A percentile compares a stretch with the other conserved stretches of the same genome.
Evolutionary conservation across 1,139 yeast species (phyloP).

Genomic region (Eremothecium gossypii): DNA sequence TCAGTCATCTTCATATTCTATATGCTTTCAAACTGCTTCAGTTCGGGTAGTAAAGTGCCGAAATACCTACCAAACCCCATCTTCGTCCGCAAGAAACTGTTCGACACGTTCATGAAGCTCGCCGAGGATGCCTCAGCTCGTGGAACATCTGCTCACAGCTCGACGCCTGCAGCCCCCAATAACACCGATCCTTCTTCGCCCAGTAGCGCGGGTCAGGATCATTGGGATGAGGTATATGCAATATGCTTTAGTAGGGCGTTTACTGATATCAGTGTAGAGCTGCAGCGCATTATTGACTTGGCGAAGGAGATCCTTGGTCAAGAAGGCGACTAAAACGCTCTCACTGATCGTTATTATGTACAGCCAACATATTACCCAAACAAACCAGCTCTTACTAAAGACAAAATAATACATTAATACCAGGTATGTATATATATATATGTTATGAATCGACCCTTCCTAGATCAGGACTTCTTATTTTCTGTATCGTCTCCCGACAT

Average conservation of each 20-base stretch:
- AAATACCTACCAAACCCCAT: constrained; percentile 38
- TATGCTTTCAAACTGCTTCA: constrained; percentile 36
- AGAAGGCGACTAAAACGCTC: constrained; percentile 20
- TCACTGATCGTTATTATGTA: not conserved
- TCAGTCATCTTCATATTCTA: constrained; percentile 37
- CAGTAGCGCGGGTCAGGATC: constrained; percentile 14
- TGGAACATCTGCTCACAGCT: not conserved
- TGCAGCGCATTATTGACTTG: constrained; percentile 33
- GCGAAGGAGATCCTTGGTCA: constrained; percentile 40
- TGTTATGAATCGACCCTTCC: not conserved
- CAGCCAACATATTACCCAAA: not conserved
- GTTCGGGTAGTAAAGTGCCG: constrained; percentile 34
- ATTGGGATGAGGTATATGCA: constrained; percentile 42
- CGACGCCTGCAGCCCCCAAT: constrained; percentile 1
- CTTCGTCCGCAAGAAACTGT: constrained; percentile 36
- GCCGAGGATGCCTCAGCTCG: constrained; percentile 14
- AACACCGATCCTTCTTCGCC: not conserved
- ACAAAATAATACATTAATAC: no score
- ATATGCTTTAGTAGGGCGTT: constrained; percentile 42
- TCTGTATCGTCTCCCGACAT: constrained; percentile 8
- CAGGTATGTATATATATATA: not conserved
- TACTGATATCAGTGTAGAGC: constrained; percentile 37
- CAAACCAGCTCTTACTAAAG: no score
- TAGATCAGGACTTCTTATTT: not conserved
- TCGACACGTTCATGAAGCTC: constrained; percentile 33